phyloP scores from a whole-genome alignment of 1,139 yeast genomes.

The Eremothecium coryli region DNA sequence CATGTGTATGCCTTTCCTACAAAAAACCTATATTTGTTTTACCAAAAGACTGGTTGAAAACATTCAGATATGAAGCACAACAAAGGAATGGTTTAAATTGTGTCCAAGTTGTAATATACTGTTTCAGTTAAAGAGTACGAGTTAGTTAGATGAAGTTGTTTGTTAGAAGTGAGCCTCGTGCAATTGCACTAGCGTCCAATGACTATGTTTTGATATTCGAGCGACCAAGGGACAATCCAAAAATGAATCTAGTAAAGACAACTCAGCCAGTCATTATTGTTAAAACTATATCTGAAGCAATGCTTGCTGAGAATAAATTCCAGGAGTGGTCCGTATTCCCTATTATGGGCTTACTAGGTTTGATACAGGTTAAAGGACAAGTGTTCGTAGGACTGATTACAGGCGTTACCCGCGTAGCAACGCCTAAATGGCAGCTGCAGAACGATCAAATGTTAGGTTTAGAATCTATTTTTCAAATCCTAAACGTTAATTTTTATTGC shows the following conservation, averaged over 20 bases:
- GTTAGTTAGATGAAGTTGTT: constrained; percentile 14
- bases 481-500: constrained; percentile 55
- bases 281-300: constrained; percentile 35
- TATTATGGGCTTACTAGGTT: constrained; percentile 47
- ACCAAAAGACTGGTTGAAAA: too few species aligned
- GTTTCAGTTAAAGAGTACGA: too few species aligned
- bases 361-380: constrained; percentile 45
- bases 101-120: too few species aligned
- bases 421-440: constrained; percentile 36
- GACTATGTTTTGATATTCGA: constrained; percentile 15
- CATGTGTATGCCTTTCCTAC: too few species aligned
- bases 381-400: constrained; percentile 53
- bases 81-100: too few species aligned
- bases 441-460: constrained; percentile 27
- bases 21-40: too few species aligned
- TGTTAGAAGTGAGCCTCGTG: constrained; percentile 12
- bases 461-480: constrained; percentile 44
- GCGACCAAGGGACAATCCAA: constrained; percentile 6
- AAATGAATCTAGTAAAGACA: constrained; percentile 4
- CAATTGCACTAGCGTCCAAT: constrained; percentile 15
- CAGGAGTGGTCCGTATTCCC: constrained; percentile 5
- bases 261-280: constrained; percentile 20
- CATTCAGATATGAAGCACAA: too few species aligned
- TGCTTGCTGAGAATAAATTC: constrained; percentile 28
- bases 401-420: constrained; percentile 47